Base-by-base conservation (phyloP, 202 grass and related monocot species). In the Elaeis oleifera region DNA sequence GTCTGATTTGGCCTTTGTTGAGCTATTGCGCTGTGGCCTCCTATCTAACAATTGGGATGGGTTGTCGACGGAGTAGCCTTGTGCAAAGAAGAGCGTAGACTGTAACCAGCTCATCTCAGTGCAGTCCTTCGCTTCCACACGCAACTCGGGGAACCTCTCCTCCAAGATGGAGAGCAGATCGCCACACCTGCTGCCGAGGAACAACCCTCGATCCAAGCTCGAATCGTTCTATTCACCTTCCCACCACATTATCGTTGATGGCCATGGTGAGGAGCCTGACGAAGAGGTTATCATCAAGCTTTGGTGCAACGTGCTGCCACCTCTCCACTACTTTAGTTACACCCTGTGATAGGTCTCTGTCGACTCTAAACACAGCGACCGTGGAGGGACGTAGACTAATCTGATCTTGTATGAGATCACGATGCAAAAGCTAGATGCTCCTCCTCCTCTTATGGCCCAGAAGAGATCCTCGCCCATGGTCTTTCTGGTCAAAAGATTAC, bases 1-100 rank as follows among this genome's bases (percentile, higher is more conserved):
- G 72, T 91, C 88, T 0, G 83, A 84, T 28, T 87, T 84, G 69
- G 61, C 83, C 68, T 84, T 91, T 62, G 78, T 81, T 18, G 57
- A 39, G 59, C 24, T 71, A 7, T 23, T 59, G 13, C 23, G 54
- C 23, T 15, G 18, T 39, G 59, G 28, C 17, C 39, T 48, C 22
- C 27, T 49, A 15, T 22, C 7, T 19, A 90, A 63, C 11, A 90
- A 72, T 20, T 57, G 9, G 57, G 65, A 76, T 60, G 27, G 3
- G 18, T 67, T 78, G 21, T 36, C 58, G 16, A 57, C 62, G 57
- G 22, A 28, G 5, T 28, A 49, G 27, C 81, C 81, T 63, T 79
- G 84, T 8, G 75, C 84, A 71, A 95, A 85, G 71, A 80, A 89
- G 28, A 85, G 63, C 1, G 67, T 53, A 54, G 76, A 95, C 1